Evolutionary conservation across 768 basidiomycete genomes (phyloP).

Genomic region (Fistulinella prunicolor): DNA sequence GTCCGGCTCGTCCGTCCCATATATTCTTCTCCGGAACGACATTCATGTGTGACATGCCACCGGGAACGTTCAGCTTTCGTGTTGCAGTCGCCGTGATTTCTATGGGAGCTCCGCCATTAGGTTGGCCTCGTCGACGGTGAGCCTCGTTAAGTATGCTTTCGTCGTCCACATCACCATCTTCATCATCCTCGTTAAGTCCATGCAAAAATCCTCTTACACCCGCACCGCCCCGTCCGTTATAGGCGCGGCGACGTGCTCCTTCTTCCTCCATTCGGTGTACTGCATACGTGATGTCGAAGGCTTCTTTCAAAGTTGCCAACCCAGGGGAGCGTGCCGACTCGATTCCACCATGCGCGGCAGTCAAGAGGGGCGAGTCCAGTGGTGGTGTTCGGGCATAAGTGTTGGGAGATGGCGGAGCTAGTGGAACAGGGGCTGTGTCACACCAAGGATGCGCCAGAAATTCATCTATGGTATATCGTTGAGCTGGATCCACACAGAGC

Average conservation of each 20-base stretch:
- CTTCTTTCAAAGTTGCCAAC: slow-evolving; percentile 89
- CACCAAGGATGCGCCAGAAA: slow-evolving; percentile 98
- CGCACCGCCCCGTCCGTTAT: slow-evolving; percentile 74
- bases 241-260: slow-evolving; percentile 80
- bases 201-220: slow-evolving; percentile 75
- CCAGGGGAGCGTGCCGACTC: slow-evolving; percentile 86
- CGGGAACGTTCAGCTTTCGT: slow-evolving; percentile 9
- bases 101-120: slow-evolving; percentile 3
- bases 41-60: slow-evolving; percentile 16
- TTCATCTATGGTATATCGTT: slow-evolving; percentile 97
- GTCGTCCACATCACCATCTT: slow-evolving; percentile 54
- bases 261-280: slow-evolving; percentile 99
- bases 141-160: slow-evolving; percentile 51
- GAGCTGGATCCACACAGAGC: slow-evolving; percentile 91
- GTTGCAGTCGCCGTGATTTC: slow-evolving; percentile 11
- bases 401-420: slow-evolving; percentile 64
- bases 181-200: slow-evolving; percentile 93
- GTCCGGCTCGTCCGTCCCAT: slow-evolving; percentile 70
- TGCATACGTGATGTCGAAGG: slow-evolving; percentile 98
- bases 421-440: slow-evolving; percentile 60
- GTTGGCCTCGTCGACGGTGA: slow-evolving; percentile 37
- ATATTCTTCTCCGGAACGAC: slow-evolving; percentile 19
- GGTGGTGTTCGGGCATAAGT: slow-evolving; percentile 41
- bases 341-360: slow-evolving; percentile 70
- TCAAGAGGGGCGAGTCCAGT: slow-evolving; percentile 89